Percentiles rank a stretch among this genome's conserved stretches.
Conservation (phyloP, 2,329 filamentous ascomycete genomes). For the Piedraia hortae region DNA sequence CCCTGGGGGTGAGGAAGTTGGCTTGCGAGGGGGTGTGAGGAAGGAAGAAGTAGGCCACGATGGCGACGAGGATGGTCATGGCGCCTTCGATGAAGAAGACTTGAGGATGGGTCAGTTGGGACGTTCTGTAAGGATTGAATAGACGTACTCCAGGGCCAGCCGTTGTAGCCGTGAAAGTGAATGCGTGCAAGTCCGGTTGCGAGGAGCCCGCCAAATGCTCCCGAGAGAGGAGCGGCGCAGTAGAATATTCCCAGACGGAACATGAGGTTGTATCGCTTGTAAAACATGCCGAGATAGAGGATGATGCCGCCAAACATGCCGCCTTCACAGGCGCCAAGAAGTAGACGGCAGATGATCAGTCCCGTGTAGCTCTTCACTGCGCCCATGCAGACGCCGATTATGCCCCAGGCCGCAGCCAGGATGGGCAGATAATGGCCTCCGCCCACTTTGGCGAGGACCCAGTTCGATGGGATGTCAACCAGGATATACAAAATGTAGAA, state of each 20-base stretch:
- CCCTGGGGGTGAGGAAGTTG: slow-evolving; percentile 11
- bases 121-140: not conserved
- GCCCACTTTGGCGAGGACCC: slow-evolving; percentile 15
- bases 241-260: slow-evolving; percentile 14
- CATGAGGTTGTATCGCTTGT: slow-evolving; percentile 13
- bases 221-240: slow-evolving; percentile 14
- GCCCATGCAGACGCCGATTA: slow-evolving; percentile 16
- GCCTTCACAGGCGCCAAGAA: slow-evolving; percentile 18
- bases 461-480: slow-evolving; percentile 17
- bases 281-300: slow-evolving; percentile 9
- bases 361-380: slow-evolving; percentile 16
- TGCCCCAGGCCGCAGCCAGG: slow-evolving; percentile 16
- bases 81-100: slow-evolving; percentile 21
- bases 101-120: not conserved
- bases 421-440: slow-evolving; percentile 16
- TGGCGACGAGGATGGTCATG: slow-evolving; percentile 26
- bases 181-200: slow-evolving; percentile 18
- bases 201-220: slow-evolving; percentile 11
- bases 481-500: slow-evolving; percentile 20
- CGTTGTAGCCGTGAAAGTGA: slow-evolving; percentile 12
- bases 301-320: slow-evolving; percentile 16
- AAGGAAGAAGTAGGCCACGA: slow-evolving; percentile 26
- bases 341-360: slow-evolving; percentile 15
- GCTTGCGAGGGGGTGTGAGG: slow-evolving; percentile 25
- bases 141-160: slow-evolving; percentile 13